These are phyloP conservation scores for Hortaea werneckii DNA, from an alignment of 2,329 filamentous ascomycete genomes.

Conservation along the genomic window DNA sequence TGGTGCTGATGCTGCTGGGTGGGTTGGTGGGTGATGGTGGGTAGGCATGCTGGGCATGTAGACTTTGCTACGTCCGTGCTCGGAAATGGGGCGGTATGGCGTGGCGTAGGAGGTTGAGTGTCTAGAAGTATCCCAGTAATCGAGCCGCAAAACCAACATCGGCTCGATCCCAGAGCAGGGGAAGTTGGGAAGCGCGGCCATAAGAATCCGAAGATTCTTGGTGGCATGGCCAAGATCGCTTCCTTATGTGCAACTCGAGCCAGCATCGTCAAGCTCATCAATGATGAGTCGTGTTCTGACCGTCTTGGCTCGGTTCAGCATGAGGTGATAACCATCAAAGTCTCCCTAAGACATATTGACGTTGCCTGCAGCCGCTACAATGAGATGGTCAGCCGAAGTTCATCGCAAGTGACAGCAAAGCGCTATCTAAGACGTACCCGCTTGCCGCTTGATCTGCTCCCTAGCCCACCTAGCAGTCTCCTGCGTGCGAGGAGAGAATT, in stretches of 20 bases:
- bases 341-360: conserved; percentile 9
- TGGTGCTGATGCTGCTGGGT: neutral
- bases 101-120: neutral
- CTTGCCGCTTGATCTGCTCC: conserved; percentile 91
- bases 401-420: neutral
- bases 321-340: neutral
- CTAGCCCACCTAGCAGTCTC: conserved; percentile 95
- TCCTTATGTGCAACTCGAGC: neutral
- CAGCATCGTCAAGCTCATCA: neutral
- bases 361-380: conserved; percentile 12
- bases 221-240: neutral
- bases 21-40: neutral
- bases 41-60: neutral
- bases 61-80: neutral
- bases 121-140: no score
- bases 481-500: conserved; percentile 74
- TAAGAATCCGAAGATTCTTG: neutral
- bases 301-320: no score
- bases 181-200: no score
- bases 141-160: no score
- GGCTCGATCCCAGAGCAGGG: no score
- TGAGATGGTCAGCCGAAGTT: conserved; percentile 1
- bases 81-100: neutral
- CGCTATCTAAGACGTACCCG: conserved; percentile 20
- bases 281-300: neutral